Conservation (phyloP, 441 rosid genomes). For the Theobroma grandiflorum region DNA sequence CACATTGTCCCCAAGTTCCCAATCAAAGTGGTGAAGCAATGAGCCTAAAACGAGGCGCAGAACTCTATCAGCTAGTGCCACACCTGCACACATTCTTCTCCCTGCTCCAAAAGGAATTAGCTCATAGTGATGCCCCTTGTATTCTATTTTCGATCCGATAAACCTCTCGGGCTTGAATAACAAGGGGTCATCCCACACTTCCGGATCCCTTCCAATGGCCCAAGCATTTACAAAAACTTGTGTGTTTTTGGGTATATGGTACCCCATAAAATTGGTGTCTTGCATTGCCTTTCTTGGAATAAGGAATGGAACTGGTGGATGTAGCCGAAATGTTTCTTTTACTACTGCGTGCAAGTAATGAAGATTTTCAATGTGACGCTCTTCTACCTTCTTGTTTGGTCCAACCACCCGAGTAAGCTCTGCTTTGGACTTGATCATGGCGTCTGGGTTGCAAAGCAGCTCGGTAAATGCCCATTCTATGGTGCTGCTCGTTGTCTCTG, state of each 20-base stretch:
- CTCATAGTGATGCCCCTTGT: conserved; percentile 22
- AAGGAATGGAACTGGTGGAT: conserved; percentile 50
- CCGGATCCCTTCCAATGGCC: conserved; percentile 59
- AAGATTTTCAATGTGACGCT: conserved; percentile 35
- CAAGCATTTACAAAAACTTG: conserved; percentile 52
- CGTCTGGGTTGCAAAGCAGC: conserved; percentile 28
- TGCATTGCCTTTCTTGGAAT: conserved; percentile 48
- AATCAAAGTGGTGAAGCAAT: conserved; percentile 29
- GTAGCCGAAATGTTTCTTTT: conserved; percentile 52
- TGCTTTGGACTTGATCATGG: conserved; percentile 28
- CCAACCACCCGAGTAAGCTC: conserved; percentile 38
- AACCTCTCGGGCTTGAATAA: conserved; percentile 29
- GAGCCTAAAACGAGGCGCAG: conserved; percentile 29
- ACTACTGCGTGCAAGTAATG: conserved; percentile 47
- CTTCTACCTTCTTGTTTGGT: conserved; percentile 31
- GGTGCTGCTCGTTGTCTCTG: conserved; percentile 44
- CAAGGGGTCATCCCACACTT: conserved; percentile 50
- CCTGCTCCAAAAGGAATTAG: conserved; percentile 33
- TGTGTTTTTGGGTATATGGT: conserved; percentile 47
- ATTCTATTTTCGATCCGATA: conserved; percentile 7
- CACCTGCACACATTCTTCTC: conserved; percentile 29
- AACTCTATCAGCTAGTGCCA: conserved; percentile 19
- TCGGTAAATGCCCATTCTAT: conserved; percentile 47
- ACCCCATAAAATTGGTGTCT: conserved; percentile 47
- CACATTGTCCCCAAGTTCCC: conserved; percentile 22